Percentiles rank a stretch among this genome's conserved stretches.
These are phyloP conservation scores for Aurifilum marmelostoma DNA, from an alignment of 2,329 filamentous ascomycete genomes.

Conservation along the genomic window DNA sequence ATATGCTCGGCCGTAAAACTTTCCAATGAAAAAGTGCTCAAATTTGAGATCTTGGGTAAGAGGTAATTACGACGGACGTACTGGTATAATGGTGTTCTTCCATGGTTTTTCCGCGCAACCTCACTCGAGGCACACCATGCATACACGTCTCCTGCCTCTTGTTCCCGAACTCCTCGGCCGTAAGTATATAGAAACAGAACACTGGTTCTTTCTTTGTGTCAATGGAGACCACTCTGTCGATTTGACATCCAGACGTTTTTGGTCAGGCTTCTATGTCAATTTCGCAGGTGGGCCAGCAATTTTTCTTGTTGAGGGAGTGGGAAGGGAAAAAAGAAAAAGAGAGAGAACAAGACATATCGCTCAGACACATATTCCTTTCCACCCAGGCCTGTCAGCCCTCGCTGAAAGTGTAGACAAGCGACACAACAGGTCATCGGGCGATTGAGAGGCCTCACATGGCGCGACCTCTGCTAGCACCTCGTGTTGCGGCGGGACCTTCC, in stretches of 20 bases:
- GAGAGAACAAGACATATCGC: too few relatives aligned
- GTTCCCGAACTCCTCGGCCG: background rate
- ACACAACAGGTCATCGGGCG: background rate
- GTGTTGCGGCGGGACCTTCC: background rate
- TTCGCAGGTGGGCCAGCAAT: too few relatives aligned
- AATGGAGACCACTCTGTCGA: background rate
- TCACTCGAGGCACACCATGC: background rate
- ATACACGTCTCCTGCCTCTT: background rate
- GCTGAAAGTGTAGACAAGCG: background rate
- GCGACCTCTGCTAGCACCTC: background rate
- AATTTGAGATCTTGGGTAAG: background rate
- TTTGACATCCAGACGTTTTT: too few relatives aligned
- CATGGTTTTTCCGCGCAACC: background rate
- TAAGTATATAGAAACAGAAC: background rate
- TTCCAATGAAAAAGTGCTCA: background rate
- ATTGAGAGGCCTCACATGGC: background rate
- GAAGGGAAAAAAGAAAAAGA: too few relatives aligned
- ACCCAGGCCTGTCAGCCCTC: too few relatives aligned
- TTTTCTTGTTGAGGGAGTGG: background rate
- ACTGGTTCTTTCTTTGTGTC: background rate
- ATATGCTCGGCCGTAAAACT: background rate
- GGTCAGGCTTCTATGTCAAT: too few relatives aligned
- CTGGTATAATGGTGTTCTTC: background rate
- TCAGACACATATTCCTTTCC: too few relatives aligned
- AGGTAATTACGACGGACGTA: background rate